Conservation (phyloP, 108 stramenopile species). For the Asterionellopsis glacialis region DNA sequence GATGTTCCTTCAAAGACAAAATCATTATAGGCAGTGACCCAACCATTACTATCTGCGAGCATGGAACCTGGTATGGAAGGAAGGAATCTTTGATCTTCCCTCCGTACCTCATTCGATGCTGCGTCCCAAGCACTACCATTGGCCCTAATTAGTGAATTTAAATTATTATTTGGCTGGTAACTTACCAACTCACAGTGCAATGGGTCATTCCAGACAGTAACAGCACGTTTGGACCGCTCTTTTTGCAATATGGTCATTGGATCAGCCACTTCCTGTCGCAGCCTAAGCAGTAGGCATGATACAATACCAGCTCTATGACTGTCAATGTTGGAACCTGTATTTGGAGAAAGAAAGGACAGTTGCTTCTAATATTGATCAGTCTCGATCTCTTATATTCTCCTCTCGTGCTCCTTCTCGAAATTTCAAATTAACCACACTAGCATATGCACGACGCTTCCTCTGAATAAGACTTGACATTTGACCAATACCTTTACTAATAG, state of each 20-base stretch:
- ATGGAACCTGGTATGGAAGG: neutral
- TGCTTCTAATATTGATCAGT: slow-evolving; percentile 71
- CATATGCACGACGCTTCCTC: slow-evolving; percentile 30
- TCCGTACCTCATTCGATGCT: neutral
- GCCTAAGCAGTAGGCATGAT: slow-evolving; percentile 48
- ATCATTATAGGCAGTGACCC: neutral
- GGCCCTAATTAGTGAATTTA: neutral
- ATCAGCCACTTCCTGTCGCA: slow-evolving; percentile 62
- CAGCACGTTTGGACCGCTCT: slow-evolving; percentile 39
- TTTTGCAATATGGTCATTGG: slow-evolving; percentile 64
- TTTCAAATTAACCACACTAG: neutral
- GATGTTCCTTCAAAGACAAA: neutral
- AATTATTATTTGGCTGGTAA: slow-evolving; percentile 2
- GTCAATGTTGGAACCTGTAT: slow-evolving; percentile 17
- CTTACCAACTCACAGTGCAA: slow-evolving; percentile 29
- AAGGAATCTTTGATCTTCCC: neutral
- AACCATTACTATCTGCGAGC: too few species aligned
- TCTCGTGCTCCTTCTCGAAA: neutral
- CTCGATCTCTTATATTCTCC: slow-evolving; percentile 50
- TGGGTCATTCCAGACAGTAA: slow-evolving; percentile 49
- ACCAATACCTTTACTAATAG: slow-evolving; percentile 34
- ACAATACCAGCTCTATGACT: slow-evolving; percentile 71
- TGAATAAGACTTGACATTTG: slow-evolving; percentile 44
- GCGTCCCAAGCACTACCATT: slow-evolving; percentile 1
- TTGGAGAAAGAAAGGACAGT: slow-evolving; percentile 53